These are phyloP conservation scores for Pleurozium schreberi DNA, from an alignment of 225 moss, liverwort and hornwort genomes.

Conservation along the genomic window DNA sequence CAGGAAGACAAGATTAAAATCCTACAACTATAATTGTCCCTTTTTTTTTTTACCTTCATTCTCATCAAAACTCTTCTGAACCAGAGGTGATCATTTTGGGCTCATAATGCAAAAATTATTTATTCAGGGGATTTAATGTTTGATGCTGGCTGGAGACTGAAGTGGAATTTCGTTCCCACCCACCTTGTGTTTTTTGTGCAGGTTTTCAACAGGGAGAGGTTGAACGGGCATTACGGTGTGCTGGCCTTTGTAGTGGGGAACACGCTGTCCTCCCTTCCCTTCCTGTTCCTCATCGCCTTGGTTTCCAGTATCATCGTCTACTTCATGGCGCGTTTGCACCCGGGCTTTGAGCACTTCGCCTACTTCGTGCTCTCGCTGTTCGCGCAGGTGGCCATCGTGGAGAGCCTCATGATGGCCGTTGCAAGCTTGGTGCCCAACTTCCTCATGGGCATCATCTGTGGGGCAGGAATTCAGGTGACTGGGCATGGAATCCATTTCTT, in stretches of 20 bases:
- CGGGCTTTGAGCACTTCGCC: constrained; percentile 39
- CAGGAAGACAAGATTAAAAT: background rate
- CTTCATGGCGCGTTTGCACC: constrained; percentile 63
- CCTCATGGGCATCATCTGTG: constrained; percentile 89
- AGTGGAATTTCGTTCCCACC: background rate
- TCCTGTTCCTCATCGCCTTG: constrained; percentile 57
- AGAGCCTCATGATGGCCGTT: constrained; percentile 90
- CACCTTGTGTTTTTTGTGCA: constrained; percentile 1
- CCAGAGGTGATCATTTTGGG: no score
- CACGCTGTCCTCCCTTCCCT: constrained; percentile 69
- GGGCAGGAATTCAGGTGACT: constrained; percentile 70
- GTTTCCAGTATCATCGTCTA: constrained; percentile 55
- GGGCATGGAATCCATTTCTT: background rate
- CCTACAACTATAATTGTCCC: no score
- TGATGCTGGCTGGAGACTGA: background rate
- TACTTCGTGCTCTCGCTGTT: constrained; percentile 69
- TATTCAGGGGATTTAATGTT: no score
- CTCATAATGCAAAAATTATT: no score
- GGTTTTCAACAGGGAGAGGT: constrained; percentile 71
- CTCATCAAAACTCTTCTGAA: background rate
- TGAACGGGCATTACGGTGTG: constrained; percentile 87
- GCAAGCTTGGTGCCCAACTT: constrained; percentile 83
- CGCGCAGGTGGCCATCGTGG: constrained; percentile 58
- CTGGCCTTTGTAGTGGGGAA: constrained; percentile 68
- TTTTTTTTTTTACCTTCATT: no score